phyloP scores from a whole-genome alignment of 768 basidiomycete genomes.

The Tephrocybe sp. region DNA sequence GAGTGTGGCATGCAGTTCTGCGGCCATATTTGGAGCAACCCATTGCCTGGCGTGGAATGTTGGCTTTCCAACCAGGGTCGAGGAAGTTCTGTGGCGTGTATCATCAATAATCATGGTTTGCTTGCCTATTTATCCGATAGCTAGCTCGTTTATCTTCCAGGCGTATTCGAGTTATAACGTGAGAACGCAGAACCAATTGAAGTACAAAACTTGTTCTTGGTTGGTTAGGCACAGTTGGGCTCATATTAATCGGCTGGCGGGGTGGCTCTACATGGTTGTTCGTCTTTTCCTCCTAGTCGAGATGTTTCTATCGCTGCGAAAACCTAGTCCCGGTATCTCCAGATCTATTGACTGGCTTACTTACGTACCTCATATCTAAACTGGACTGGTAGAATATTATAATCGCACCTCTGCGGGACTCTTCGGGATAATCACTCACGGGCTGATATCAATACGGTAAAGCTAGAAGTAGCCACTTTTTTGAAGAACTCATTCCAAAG shows the following conservation, averaged over 20 bases:
- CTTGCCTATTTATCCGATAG: neutral
- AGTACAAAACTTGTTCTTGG: too few species aligned
- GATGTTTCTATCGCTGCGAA: neutral
- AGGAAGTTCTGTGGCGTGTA: constrained; percentile 23
- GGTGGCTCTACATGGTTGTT: neutral
- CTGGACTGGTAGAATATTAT: too few species aligned
- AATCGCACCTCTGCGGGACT: too few species aligned
- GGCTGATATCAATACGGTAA: too few species aligned
- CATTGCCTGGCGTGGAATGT: constrained; percentile 27
- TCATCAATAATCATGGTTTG: constrained; percentile 16
- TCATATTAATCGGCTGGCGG: too few species aligned
- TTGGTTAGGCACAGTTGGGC: too few species aligned
- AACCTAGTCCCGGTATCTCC: neutral
- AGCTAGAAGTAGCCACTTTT: too few species aligned
- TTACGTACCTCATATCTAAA: neutral
- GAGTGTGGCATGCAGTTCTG: neutral
- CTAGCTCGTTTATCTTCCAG: too few species aligned
- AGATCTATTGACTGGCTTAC: neutral
- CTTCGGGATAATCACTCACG: too few species aligned
- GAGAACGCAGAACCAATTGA: too few species aligned
- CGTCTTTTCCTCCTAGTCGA: neutral
- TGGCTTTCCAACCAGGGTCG: constrained; percentile 19
- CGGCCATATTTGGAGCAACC: constrained; percentile 20
- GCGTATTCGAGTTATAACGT: neutral
- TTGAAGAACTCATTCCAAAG: too few species aligned